Percentiles rank a stretch among this genome's conserved stretches.
phyloP scores from a whole-genome alignment of 1,284 basidiomycete genomes.

The Cronartium ribicola region DNA sequence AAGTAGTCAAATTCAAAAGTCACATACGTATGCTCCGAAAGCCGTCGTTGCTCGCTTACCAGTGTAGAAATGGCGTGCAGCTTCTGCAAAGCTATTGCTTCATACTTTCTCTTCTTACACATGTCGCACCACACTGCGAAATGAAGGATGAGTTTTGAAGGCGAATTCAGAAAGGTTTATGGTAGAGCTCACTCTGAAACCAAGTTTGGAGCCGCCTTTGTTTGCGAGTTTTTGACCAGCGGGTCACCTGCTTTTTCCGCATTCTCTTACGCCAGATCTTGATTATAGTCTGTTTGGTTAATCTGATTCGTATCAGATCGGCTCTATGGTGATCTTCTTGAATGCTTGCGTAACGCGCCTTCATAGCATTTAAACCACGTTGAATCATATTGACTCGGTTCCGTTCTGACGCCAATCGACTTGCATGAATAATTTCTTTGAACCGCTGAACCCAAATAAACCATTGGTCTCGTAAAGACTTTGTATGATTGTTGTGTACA shows the following conservation, averaged over 20 bases:
- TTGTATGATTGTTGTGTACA: background rate
- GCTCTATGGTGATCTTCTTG: background rate
- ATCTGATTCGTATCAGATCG: slow-evolving; percentile 11
- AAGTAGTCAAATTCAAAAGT: too few species aligned
- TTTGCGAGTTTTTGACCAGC: slow-evolving; percentile 11
- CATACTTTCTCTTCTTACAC: background rate
- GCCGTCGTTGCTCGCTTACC: background rate
- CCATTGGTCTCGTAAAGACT: background rate
- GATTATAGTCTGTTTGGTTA: slow-evolving; percentile 1
- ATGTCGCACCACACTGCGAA: slow-evolving; percentile 6
- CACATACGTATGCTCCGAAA: background rate
- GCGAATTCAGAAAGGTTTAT: background rate
- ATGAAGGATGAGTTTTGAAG: background rate
- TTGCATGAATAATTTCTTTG: background rate
- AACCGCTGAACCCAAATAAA: slow-evolving; percentile 11
- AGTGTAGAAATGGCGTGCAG: background rate
- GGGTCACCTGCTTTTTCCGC: slow-evolving; percentile 6
- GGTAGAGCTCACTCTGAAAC: slow-evolving; percentile 3
- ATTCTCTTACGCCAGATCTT: slow-evolving; percentile 15
- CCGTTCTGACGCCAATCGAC: background rate
- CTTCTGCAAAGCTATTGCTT: slow-evolving; percentile 4
- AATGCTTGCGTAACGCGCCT: background rate
- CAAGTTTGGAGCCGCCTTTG: background rate
- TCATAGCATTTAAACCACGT: background rate
- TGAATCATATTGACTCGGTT: background rate